Percentiles rank a stretch among this genome's conserved stretches.
Evolutionary conservation across 768 basidiomycete genomes (phyloP).

Genomic region (Boletus vermiculosoides): DNA sequence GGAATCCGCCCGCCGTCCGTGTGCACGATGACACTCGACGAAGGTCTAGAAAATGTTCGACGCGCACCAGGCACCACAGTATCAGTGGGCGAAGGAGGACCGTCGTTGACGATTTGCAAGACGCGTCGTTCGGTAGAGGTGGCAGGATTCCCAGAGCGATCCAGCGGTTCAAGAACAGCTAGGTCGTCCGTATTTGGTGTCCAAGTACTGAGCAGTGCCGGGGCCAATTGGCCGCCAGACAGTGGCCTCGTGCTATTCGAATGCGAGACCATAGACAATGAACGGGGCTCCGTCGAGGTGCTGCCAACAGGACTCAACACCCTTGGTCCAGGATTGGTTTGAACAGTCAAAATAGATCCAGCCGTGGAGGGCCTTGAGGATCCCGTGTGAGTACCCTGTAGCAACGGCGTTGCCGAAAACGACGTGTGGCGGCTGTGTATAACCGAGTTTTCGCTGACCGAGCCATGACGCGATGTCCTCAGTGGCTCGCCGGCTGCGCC

Average conservation of each 20-base stretch:
- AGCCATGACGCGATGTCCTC: constrained; percentile 34
- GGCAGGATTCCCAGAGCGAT: constrained; percentile 24
- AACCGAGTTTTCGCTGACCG: constrained; percentile 22
- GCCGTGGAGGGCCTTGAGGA: constrained; percentile 45
- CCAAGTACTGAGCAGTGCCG: constrained; percentile 9
- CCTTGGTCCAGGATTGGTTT: constrained; percentile 14
- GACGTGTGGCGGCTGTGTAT: constrained; percentile 27
- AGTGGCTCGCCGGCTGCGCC: constrained; percentile 31
- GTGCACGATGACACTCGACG: constrained; percentile 24
- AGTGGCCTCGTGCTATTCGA: constrained; percentile 11
- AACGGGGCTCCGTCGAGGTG: constrained; percentile 11
- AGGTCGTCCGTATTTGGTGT: constrained; percentile 24
- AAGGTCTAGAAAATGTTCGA: neutral
- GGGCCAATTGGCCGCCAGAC: neutral
- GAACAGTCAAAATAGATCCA: constrained; percentile 39
- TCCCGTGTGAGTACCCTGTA: constrained; percentile 14
- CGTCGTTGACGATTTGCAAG: constrained; percentile 31
- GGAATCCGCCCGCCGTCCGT: constrained; percentile 25
- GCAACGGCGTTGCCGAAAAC: constrained; percentile 24
- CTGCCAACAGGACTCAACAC: constrained; percentile 2
- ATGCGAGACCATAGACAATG: constrained; percentile 24
- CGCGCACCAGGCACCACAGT: neutral
- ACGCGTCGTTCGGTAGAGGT: constrained; percentile 22
- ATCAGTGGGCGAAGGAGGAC: constrained; percentile 21
- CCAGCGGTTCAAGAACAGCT: constrained; percentile 12